phyloP scores from a whole-genome alignment of 2,329 filamentous ascomycete genomes.

The Exophiala sp. region DNA sequence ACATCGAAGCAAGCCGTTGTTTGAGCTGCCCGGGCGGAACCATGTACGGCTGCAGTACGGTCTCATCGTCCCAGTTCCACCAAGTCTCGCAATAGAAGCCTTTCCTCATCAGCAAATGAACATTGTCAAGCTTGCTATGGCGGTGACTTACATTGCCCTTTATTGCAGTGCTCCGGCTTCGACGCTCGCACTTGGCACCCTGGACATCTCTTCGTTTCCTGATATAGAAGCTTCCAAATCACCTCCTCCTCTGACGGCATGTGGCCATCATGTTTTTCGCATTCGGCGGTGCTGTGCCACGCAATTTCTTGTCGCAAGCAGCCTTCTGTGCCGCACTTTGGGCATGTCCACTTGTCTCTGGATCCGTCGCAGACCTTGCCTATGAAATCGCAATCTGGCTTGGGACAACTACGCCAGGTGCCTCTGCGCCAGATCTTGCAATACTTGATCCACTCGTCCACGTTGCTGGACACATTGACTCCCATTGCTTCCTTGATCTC shows the following conservation, averaged over 20 bases:
- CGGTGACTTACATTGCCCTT: background rate
- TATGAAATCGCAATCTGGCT: background rate
- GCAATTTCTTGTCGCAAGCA: conserved; percentile 21
- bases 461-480: background rate
- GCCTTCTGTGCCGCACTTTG: conserved; percentile 13
- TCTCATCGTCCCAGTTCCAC: background rate
- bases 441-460: background rate
- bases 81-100: background rate
- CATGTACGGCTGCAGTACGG: background rate
- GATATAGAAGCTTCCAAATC: background rate
- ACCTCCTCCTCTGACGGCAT: background rate
- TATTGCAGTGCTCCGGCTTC: background rate
- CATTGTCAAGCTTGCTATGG: background rate
- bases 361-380: background rate
- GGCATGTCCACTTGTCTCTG: conserved; percentile 10
- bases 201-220: background rate
- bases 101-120: background rate
- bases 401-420: background rate
- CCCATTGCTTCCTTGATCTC: background rate
- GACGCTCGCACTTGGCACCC: background rate
- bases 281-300: conserved; percentile 24
- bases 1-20: background rate
- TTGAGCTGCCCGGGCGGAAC: background rate
- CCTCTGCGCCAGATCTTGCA: background rate
- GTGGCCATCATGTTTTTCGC: conserved; percentile 17